These are phyloP conservation scores for Rhizophagus sp. DNA, from an alignment of 192 early-diverging fungal genomes.

Conservation along the genomic window DNA sequence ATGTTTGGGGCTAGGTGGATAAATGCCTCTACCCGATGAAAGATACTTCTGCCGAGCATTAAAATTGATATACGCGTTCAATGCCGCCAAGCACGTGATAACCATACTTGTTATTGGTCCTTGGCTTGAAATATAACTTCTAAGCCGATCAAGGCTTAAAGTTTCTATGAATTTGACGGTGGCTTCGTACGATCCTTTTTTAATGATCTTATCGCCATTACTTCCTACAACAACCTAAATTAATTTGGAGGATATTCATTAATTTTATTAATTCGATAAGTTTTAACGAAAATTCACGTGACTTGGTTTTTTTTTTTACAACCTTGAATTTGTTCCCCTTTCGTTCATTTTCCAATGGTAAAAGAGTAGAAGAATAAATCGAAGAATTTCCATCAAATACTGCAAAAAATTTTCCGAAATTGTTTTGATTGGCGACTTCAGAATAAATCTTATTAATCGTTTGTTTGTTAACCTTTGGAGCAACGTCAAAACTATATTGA, in stretches of 20 bases:
- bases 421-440: not conserved
- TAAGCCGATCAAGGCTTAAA: not conserved
- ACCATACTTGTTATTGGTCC: not conserved
- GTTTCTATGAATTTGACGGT: not conserved
- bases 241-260: no score
- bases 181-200: not conserved
- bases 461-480: not conserved
- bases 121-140: not conserved
- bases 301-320: no score
- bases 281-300: not conserved
- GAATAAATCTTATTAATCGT: not conserved
- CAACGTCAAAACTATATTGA: conserved; percentile 1
- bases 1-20: not conserved
- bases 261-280: no score
- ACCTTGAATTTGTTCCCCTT: not conserved
- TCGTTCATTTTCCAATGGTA: not conserved
- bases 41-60: not conserved
- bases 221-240: not conserved
- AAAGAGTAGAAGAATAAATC: not conserved
- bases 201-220: not conserved
- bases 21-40: not conserved
- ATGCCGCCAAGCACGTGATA: not conserved
- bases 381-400: conserved; percentile 5
- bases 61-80: conserved; percentile 15
- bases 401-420: not conserved